Percentiles rank a stretch among this genome's conserved stretches.
Evolutionary conservation across 2,329 filamentous ascomycete genomes (phyloP).

Genomic region (Aspergillus fischeri): DNA sequence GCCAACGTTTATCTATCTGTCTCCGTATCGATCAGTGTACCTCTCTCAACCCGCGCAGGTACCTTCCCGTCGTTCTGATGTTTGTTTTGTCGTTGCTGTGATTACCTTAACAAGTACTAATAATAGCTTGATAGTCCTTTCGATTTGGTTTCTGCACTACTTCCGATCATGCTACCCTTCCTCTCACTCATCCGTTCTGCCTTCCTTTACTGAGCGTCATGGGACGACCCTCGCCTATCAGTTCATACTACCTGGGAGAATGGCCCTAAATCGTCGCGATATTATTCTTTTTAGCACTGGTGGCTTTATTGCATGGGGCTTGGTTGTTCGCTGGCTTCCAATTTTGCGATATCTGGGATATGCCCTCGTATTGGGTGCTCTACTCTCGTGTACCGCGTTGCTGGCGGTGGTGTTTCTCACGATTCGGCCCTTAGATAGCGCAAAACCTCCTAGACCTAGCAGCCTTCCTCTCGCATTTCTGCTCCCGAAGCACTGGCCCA

Average conservation of each 20-base stretch:
- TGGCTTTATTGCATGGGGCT: constrained; percentile 76
- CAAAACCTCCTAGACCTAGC: constrained; percentile 41
- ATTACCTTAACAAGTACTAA: not conserved
- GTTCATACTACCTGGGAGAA: constrained; percentile 35
- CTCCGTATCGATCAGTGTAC: not conserved
- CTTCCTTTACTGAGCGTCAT: constrained; percentile 25
- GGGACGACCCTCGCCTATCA: constrained; percentile 39
- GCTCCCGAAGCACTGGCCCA: constrained; percentile 60
- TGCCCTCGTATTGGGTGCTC: constrained; percentile 69
- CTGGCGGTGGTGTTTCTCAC: constrained; percentile 60
- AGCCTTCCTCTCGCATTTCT: constrained; percentile 55
- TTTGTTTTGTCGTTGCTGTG: not conserved
- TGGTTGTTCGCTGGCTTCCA: constrained; percentile 77
- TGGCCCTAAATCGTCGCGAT: constrained; percentile 45
- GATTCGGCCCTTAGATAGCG: constrained; percentile 35
- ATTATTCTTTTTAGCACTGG: constrained; percentile 39
- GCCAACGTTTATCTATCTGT: not conserved
- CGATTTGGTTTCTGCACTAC: not conserved
- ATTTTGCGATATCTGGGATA: constrained; percentile 79
- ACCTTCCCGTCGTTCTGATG: not conserved
- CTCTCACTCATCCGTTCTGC: constrained; percentile 7
- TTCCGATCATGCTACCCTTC: not conserved
- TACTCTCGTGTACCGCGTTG: constrained; percentile 52
- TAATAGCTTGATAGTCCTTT: not conserved
- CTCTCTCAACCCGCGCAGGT: not conserved